Conservation (phyloP, 495 filamentous ascomycete genomes). For the Clohesyomyces aquaticus region DNA sequence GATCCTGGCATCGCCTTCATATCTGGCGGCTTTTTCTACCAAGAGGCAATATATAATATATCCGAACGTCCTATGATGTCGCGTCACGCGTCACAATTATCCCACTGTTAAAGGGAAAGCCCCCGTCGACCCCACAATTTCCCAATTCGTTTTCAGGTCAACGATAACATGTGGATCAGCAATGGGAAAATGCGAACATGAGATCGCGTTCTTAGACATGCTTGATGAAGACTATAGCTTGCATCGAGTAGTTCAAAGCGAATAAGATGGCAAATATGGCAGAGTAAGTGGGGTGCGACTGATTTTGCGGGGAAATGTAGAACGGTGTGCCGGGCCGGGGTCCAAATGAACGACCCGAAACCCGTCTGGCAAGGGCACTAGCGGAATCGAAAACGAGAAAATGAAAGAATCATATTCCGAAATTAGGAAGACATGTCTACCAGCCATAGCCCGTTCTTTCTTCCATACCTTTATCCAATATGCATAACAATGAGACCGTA, state of each 20-base stretch:
- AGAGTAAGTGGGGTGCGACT: conserved; percentile 1
- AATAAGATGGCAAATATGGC: neutral
- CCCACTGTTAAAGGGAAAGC: neutral
- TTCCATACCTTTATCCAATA: too few relatives aligned
- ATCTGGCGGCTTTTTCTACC: neutral
- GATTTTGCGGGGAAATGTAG: conserved; percentile 32
- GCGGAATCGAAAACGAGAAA: too few relatives aligned
- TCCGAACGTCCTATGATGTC: conserved; percentile 5
- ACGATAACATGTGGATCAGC: too few relatives aligned
- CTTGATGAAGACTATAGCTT: neutral
- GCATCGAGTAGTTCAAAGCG: neutral
- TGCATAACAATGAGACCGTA: too few relatives aligned
- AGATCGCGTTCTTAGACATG: neutral
- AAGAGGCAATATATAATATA: conserved; percentile 14
- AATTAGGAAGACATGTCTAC: too few relatives aligned
- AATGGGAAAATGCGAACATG: neutral
- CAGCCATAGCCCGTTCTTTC: too few relatives aligned
- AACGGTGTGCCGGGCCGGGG: conserved; percentile 20
- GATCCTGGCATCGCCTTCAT: conserved; percentile 16
- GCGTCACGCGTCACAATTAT: conserved; percentile 9
- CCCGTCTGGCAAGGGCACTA: too few relatives aligned
- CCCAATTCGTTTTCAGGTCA: neutral
- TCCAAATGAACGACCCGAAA: conserved; percentile 14
- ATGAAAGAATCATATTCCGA: too few relatives aligned
- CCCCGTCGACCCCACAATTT: neutral